These are phyloP conservation scores for Glonium stellatum DNA, from an alignment of 495 filamentous ascomycete genomes.

Conservation along the genomic window DNA sequence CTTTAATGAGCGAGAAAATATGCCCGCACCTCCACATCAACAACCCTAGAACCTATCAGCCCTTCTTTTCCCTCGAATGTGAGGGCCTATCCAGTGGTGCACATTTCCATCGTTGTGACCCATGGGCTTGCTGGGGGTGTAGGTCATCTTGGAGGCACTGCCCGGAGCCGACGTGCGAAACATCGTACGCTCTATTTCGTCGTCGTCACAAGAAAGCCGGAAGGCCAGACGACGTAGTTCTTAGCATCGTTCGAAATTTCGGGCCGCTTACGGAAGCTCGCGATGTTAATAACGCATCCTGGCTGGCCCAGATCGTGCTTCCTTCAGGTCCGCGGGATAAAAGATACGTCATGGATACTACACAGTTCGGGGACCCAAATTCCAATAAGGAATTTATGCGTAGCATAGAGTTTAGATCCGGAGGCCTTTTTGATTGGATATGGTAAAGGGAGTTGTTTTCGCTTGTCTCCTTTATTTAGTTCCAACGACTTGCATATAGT, in stretches of 20 bases:
- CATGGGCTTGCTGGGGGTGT: neutral
- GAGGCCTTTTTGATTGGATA: neutral
- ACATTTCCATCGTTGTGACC: neutral
- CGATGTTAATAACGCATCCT: neutral
- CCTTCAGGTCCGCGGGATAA: neutral
- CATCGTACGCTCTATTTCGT: neutral
- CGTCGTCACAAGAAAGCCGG: neutral
- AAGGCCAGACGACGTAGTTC: neutral
- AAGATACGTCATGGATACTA: neutral
- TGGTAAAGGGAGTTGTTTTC: neutral
- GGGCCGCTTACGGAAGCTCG: neutral
- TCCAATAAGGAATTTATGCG: neutral
- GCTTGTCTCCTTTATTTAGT: too few relatives aligned
- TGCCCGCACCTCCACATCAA: neutral
- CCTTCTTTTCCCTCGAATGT: neutral
- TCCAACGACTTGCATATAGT: too few relatives aligned
- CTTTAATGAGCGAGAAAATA: neutral
- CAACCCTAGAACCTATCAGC: neutral
- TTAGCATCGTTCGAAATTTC: neutral
- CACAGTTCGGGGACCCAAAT: neutral
- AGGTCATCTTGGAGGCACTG: neutral
- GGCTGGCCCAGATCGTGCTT: neutral
- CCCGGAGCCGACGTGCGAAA: neutral
- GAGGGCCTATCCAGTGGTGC: neutral
- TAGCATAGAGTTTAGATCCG: neutral